phyloP scores from a whole-genome alignment of 2,329 filamentous ascomycete genomes.

The Ascochyta clinopodiicola region DNA sequence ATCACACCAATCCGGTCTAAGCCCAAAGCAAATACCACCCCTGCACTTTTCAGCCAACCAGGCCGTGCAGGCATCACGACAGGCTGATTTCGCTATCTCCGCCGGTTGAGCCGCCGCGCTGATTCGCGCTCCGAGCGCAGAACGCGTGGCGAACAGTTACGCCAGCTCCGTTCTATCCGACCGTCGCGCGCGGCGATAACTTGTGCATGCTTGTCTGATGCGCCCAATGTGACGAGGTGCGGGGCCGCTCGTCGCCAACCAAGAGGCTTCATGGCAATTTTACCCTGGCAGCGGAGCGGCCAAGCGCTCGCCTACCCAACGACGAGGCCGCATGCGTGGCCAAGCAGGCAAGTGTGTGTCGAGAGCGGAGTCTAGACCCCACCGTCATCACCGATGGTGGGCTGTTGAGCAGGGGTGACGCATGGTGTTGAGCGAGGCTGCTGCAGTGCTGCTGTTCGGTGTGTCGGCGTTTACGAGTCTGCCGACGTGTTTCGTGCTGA shows the following conservation, averaged over 20 bases:
- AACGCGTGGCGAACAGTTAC: slow-evolving; percentile 32
- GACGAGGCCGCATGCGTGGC: slow-evolving; percentile 12
- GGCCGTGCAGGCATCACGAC: slow-evolving; percentile 3
- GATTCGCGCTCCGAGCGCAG: slow-evolving; percentile 23
- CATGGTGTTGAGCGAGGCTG: slow-evolving; percentile 20
- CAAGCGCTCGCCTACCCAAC: slow-evolving; percentile 24
- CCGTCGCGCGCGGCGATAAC: slow-evolving; percentile 23
- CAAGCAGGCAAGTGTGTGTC: slow-evolving; percentile 5
- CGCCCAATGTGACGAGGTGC: slow-evolving; percentile 23
- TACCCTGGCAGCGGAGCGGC: slow-evolving; percentile 25
- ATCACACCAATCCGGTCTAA: slow-evolving; percentile 14
- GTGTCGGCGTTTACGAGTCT: slow-evolving; percentile 20
- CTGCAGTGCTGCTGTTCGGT: slow-evolving; percentile 14
- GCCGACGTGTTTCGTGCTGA: slow-evolving; percentile 15
- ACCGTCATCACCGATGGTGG: slow-evolving; percentile 18
- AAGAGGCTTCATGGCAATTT: not conserved
- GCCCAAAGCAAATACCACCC: slow-evolving; percentile 15
- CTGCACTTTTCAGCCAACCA: slow-evolving; percentile 21
- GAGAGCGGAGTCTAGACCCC: slow-evolving; percentile 31
- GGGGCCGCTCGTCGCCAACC: slow-evolving; percentile 14
- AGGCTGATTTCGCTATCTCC: slow-evolving; percentile 11
- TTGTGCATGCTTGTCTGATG: slow-evolving; percentile 23
- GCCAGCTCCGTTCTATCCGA: slow-evolving; percentile 27
- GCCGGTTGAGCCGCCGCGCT: slow-evolving; percentile 20
- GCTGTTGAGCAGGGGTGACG: slow-evolving; percentile 18